Percentiles rank a stretch among this genome's conserved stretches.
phyloP scores from a whole-genome alignment of 2,329 filamentous ascomycete genomes.

The Microcyclospora pomicola region DNA sequence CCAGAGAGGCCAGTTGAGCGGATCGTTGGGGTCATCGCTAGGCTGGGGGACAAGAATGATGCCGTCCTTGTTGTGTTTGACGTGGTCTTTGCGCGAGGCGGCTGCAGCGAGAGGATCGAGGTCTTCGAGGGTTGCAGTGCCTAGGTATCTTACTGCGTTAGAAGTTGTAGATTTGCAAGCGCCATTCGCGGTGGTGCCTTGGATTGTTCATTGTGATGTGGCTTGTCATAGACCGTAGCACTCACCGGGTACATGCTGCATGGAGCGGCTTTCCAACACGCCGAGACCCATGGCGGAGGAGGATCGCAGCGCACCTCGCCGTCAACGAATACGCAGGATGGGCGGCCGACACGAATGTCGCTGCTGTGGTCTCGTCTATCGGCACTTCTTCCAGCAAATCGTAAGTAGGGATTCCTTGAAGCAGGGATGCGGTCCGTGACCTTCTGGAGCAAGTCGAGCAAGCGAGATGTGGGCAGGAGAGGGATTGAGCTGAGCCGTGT shows the following conservation, averaged over 20 bases:
- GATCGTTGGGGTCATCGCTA: slow-evolving; percentile 81
- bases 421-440: too few relatives aligned
- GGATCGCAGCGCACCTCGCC: too few relatives aligned
- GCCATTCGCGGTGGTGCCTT: neutral
- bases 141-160: slow-evolving; percentile 9
- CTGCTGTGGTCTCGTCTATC: too few relatives aligned
- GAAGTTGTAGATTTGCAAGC: neutral
- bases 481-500: too few relatives aligned
- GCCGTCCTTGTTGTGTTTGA: slow-evolving; percentile 18
- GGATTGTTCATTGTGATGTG: neutral
- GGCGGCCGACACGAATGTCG: too few relatives aligned
- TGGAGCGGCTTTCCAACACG: slow-evolving; percentile 53
- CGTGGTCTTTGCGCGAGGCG: slow-evolving; percentile 6
- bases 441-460: too few relatives aligned
- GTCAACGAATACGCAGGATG: too few relatives aligned
- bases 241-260: slow-evolving; percentile 62
- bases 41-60: slow-evolving; percentile 75
- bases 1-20: slow-evolving; percentile 79
- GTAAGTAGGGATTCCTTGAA: too few relatives aligned
- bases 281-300: slow-evolving; percentile 41
- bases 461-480: too few relatives aligned
- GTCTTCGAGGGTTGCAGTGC: slow-evolving; percentile 31
- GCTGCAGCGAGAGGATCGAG: slow-evolving; percentile 13
- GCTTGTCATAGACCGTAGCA: neutral
- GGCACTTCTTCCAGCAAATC: too few relatives aligned